phyloP scores from a whole-genome alignment of 805 yeast genomes.

The Nakazawaea sp. region DNA sequence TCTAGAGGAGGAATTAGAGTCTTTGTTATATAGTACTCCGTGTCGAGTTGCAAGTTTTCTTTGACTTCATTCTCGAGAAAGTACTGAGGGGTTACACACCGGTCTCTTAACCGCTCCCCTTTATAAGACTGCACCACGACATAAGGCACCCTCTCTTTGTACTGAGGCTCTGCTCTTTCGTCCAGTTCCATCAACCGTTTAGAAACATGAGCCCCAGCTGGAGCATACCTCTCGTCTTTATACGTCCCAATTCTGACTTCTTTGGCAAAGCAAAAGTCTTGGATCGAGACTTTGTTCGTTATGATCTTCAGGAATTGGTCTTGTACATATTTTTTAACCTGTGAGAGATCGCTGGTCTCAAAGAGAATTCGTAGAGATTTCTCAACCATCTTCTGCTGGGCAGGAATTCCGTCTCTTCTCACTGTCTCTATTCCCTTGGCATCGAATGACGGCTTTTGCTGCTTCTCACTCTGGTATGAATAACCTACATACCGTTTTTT shows the following conservation, averaged over 20 bases:
- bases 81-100: conserved; percentile 76
- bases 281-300: conserved; percentile 55
- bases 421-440: conserved; percentile 97
- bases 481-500: conserved; percentile 92
- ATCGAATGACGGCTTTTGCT: conserved; percentile 64
- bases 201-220: conserved; percentile 91
- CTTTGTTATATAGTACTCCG: conserved; percentile 78
- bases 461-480: conserved; percentile 55
- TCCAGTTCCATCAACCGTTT: conserved; percentile 56
- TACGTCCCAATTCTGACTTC: conserved; percentile 84
- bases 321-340: conserved; percentile 58
- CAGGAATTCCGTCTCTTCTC: conserved; percentile 90
- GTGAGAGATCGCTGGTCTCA: conserved; percentile 63
- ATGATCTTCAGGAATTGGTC: conserved; percentile 63
- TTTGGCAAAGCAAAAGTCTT: conserved; percentile 88
- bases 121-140: conserved; percentile 54
- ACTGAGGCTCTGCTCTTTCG: conserved; percentile 76
- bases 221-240: conserved; percentile 62
- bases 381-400: conserved; percentile 79
- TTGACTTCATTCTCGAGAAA: conserved; percentile 36
- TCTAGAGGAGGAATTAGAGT: conserved; percentile 88
- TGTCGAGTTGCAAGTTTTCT: conserved; percentile 47
- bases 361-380: conserved; percentile 62
- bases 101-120: conserved; percentile 61
- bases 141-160: conserved; percentile 82